These are phyloP conservation scores for Arctium minus DNA, from an alignment of 129 eudicot genomes.

Conservation along the genomic window DNA sequence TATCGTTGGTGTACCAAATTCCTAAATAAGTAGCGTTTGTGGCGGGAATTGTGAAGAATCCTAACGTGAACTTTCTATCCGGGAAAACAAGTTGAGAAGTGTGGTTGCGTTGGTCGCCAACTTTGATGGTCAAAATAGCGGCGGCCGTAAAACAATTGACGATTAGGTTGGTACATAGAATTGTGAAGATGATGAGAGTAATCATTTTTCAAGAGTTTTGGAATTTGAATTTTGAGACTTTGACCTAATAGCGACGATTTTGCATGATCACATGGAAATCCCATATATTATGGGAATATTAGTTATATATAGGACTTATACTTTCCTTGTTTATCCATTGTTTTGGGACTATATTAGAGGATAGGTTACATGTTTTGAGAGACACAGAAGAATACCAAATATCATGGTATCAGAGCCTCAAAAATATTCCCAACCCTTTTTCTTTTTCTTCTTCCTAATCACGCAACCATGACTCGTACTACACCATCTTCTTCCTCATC, in stretches of 20 bases:
- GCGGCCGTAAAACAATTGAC: background rate
- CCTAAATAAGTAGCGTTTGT: slow-evolving; percentile 34
- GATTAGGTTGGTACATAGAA: slow-evolving; percentile 4
- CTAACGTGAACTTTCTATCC: slow-evolving; percentile 28
- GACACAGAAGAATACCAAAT: too few species aligned
- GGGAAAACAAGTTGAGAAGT: slow-evolving; percentile 26
- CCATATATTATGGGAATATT: too few species aligned
- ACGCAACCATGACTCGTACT: too few species aligned
- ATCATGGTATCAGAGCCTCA: too few species aligned
- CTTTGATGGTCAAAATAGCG: slow-evolving; percentile 11
- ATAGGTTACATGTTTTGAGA: too few species aligned
- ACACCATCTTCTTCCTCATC: too few species aligned
- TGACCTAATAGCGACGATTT: background rate
- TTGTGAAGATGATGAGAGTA: background rate
- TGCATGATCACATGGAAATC: too few species aligned
- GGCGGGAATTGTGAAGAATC: slow-evolving; percentile 14
- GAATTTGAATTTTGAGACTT: background rate
- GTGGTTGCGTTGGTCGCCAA: slow-evolving; percentile 10
- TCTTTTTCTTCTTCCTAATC: too few species aligned
- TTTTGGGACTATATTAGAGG: too few species aligned
- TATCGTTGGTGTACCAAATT: slow-evolving; percentile 30
- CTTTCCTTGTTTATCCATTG: too few species aligned
- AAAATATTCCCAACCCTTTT: too few species aligned
- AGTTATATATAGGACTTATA: too few species aligned
- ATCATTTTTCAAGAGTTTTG: slow-evolving; percentile 5